Evolutionary conservation across 2,329 filamentous ascomycete genomes (phyloP), one percentile per base, ranked within the genome.

Genomic region (Penicillium aurantiogriseum): DNA sequence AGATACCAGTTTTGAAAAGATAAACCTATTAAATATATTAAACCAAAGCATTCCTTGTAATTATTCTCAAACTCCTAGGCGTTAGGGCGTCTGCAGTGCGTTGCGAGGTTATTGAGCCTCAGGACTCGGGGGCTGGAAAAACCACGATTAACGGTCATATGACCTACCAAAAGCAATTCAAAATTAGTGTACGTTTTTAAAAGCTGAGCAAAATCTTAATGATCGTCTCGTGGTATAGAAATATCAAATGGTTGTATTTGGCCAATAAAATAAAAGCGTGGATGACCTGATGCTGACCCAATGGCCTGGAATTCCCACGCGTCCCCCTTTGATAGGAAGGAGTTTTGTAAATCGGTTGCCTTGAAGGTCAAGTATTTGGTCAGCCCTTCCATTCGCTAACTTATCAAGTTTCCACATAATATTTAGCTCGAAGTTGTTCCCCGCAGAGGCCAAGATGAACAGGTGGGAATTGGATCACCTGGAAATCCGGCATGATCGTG

Each of bases 401-500:
- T 39, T 8, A 17, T 23, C 19, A 3, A 13, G 2, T 1, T 23
- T 21, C 21, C 8, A 49, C 38, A 31, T 42, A 13, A 19, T 47
- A 5, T 8, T 13, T 27, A n/a, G 23, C 31, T 53, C 9, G 4
- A 13, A 36, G 10, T 42, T 42, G 21, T 33, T 11, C 60, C 60
- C 47, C 55, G 36, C 59, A 43, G 15, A 29, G 23, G 21, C 29
- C 46, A 55, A 15, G 57, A 50, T 58, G 55, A 46, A 25, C 15
- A 25, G 13, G 38, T 35, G 39, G 40, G 40, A 50, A 55, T 52
- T 43, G 47, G 59, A 67, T 66, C 63, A 66, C 62, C 62, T 63
- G 62, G 46, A 48, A 27, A 29, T 47, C 33, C 50, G 36, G 59
- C 53, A 66, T 66, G 65, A 67, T 65, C 57, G 49, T 29, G 46